These are phyloP conservation scores for Teunomyces lycoperdinae DNA, from an alignment of 805 yeast species.

Conservation along the genomic window DNA sequence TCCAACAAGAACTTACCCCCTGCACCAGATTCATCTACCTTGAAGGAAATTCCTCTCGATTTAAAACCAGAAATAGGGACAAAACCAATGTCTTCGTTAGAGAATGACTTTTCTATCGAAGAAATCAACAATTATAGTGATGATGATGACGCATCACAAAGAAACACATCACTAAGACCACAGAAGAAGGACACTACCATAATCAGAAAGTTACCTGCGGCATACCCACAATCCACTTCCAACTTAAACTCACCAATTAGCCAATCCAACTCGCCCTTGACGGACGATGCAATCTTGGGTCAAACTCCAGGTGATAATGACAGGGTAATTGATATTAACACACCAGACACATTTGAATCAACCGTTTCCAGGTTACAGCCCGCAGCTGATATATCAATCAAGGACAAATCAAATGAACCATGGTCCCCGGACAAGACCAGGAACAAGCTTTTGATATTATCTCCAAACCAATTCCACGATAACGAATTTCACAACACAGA, in stretches of 20 bases:
- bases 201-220: conserved; percentile 5
- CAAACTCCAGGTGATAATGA: conserved; percentile 6
- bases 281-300: conserved; percentile 2
- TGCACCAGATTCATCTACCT: conserved; percentile 5
- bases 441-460: conserved; percentile 35
- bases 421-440: conserved; percentile 9
- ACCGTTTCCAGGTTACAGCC: conserved; percentile 10
- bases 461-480: conserved; percentile 39
- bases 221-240: neutral
- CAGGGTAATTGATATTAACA: conserved; percentile 10
- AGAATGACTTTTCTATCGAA: conserved; percentile 29
- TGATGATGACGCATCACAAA: conserved; percentile 23
- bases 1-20: conserved; percentile 9
- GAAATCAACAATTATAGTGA: conserved; percentile 39
- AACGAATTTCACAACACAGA: conserved; percentile 27
- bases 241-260: conserved; percentile 8
- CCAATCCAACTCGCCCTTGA: conserved; percentile 14
- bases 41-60: conserved; percentile 2
- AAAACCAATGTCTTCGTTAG: neutral
- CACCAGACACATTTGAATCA: conserved; percentile 1
- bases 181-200: neutral
- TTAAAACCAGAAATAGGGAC: conserved; percentile 6
- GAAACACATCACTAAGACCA: conserved; percentile 10
- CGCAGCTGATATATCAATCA: conserved; percentile 13
- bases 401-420: conserved; percentile 1